Evolutionary conservation across 306 rosid genomes (phyloP).

Genomic region (Biancaea sappan): DNA sequence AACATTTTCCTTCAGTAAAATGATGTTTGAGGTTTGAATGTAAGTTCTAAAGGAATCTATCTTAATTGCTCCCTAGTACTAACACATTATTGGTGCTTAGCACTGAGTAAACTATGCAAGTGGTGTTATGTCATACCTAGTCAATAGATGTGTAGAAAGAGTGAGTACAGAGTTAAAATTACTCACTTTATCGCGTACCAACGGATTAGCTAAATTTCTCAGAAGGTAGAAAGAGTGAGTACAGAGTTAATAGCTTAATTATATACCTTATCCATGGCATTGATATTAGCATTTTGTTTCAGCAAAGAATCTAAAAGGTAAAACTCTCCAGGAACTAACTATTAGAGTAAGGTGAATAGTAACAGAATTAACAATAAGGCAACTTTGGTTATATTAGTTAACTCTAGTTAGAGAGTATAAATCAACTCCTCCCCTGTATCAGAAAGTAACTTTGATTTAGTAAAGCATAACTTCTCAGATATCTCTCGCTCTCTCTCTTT

Average conservation of each 20-base stretch:
- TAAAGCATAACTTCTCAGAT: no score
- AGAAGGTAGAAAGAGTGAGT: conserved; percentile 55
- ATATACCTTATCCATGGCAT: conserved; percentile 82
- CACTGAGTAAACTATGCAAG: background rate
- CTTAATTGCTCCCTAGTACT: background rate
- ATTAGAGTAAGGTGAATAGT: no score
- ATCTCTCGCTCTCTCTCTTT: no score
- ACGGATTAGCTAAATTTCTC: conserved; percentile 85
- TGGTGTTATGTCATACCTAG: background rate
- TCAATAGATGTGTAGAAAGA: background rate
- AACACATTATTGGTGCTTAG: background rate
- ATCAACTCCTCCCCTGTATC: no score
- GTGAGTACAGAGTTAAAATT: background rate
- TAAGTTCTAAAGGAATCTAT: background rate
- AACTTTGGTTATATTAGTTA: no score
- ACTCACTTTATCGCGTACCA: conserved; percentile 79
- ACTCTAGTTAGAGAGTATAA: no score
- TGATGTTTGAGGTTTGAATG: background rate
- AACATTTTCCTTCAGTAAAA: background rate
- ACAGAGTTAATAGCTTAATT: no score
- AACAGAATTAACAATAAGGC: no score
- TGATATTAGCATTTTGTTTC: conserved; percentile 77
- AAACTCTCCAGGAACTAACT: conserved; percentile 84
- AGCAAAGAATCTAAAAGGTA: conserved; percentile 67
- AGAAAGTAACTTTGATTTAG: no score